Conservation (phyloP, 2,329 filamentous ascomycete species). For the Sordariomycetes sp. region DNA sequence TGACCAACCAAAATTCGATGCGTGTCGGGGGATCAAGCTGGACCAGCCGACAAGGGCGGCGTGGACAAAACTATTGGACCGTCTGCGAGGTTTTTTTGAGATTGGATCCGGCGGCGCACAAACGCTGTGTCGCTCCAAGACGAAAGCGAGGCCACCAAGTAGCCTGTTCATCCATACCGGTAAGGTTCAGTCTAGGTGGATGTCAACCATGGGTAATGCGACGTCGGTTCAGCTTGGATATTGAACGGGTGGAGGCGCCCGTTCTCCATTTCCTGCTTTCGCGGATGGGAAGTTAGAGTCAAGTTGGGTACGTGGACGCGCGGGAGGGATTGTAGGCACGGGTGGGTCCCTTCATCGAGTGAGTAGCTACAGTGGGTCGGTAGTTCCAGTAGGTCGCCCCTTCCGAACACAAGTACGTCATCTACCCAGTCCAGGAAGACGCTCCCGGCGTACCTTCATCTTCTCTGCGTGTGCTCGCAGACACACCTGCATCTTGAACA, state of each 20-base stretch:
- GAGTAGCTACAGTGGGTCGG: neutral
- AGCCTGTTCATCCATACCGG: neutral
- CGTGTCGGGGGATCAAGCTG: neutral
- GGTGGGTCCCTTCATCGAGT: too few species aligned
- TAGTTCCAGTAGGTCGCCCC: neutral
- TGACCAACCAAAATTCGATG: neutral
- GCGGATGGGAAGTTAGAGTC: neutral
- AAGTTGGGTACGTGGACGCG: neutral
- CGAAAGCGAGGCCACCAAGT: neutral
- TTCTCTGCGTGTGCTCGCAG: neutral
- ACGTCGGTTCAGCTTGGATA: neutral
- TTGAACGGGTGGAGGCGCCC: neutral
- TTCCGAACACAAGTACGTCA: neutral
- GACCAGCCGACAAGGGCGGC: neutral
- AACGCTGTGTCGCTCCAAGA: neutral
- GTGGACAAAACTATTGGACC: neutral
- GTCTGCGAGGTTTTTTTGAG: neutral
- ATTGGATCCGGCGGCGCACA: neutral
- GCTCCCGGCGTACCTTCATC: neutral
- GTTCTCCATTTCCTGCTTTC: too few species aligned
- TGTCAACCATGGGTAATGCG: neutral
- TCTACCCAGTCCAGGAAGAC: neutral
- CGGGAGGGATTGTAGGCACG: neutral
- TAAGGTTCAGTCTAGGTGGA: neutral
- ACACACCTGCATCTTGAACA: neutral